Conservation (phyloP, 331 rosid genomes). For the Acacia concinna region DNA sequence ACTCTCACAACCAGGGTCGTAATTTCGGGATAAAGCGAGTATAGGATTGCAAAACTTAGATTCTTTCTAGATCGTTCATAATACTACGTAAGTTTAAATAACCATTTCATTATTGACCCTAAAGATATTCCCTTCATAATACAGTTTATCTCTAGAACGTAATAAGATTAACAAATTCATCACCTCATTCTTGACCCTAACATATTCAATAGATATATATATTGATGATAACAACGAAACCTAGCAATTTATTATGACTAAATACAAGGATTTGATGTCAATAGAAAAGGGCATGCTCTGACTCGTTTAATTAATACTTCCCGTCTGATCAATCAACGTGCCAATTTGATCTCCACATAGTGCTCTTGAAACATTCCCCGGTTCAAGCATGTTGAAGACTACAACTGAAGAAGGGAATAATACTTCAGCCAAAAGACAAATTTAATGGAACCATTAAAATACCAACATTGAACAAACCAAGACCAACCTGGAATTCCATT, state of each 20-base stretch:
- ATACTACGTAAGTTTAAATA: neutral
- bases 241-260: neutral
- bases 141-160: neutral
- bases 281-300: neutral
- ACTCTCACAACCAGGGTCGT: neutral
- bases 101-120: neutral
- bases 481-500: conserved; percentile 65
- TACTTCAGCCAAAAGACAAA: conserved; percentile 1
- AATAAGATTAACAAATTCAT: neutral
- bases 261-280: conserved; percentile 21
- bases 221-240: neutral
- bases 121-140: neutral
- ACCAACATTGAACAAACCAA: neutral
- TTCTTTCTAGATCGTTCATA: neutral
- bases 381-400: conserved; percentile 71
- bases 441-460: neutral
- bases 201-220: neutral
- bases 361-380: conserved; percentile 78
- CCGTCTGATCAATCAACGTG: conserved; percentile 67
- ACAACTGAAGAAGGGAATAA: conserved; percentile 53
- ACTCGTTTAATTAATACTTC: conserved; percentile 37
- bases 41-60: neutral
- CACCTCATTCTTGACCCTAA: conserved; percentile 1
- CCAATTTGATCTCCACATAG: conserved; percentile 81
- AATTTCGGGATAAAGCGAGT: neutral